A percentile compares a stretch with the other conserved stretches of the same genome.
These are phyloP conservation scores for Lyophyllum atratum DNA, from an alignment of 768 basidiomycete genomes.

Conservation along the genomic window DNA sequence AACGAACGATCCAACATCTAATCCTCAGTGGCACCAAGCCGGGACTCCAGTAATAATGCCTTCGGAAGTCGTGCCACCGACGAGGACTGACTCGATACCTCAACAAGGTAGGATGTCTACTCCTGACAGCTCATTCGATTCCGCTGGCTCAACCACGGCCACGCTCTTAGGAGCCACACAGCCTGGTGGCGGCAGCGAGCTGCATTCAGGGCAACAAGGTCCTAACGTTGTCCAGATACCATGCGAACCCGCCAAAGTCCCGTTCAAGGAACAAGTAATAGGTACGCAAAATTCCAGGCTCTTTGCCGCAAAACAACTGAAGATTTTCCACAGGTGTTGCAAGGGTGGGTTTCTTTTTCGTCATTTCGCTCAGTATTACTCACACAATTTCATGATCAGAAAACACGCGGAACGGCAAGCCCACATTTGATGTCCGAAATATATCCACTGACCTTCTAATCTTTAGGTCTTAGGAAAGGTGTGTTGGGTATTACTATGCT, in stretches of 20 bases:
- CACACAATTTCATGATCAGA: constrained; percentile 21
- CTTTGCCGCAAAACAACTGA: not conserved
- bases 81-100: constrained; percentile 26
- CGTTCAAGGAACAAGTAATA: constrained; percentile 63
- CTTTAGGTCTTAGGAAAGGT: constrained; percentile 37
- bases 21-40: constrained; percentile 9
- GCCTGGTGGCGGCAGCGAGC: constrained; percentile 35
- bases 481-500: too few species aligned
- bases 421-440: not conserved
- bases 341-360: constrained; percentile 24
- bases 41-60: constrained; percentile 22
- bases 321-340: constrained; percentile 28
- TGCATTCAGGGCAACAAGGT: constrained; percentile 23
- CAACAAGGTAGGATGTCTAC: constrained; percentile 39
- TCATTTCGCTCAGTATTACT: not conserved
- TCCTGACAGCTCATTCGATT: too few species aligned
- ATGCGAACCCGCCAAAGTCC: constrained; percentile 28
- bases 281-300: constrained; percentile 34
- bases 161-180: constrained; percentile 34
- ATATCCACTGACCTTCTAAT: not conserved
- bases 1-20: not conserved
- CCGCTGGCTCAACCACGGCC: too few species aligned
- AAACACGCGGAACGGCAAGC: constrained; percentile 46
- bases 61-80: constrained; percentile 26
- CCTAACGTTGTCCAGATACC: constrained; percentile 17